Conservation (phyloP, 176 grass and related monocot species). For the Zoysia japonica region DNA sequence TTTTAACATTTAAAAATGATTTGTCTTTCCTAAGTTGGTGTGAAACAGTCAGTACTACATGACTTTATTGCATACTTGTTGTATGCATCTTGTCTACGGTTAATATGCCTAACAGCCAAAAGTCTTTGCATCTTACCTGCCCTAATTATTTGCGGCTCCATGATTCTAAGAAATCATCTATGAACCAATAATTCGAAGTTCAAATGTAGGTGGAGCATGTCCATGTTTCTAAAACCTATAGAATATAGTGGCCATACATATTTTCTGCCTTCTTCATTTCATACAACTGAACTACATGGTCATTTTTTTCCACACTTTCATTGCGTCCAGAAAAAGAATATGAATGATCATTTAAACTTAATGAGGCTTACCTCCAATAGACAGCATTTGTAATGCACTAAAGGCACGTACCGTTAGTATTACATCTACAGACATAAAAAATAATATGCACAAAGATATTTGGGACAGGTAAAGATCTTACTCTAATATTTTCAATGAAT, state of each 20-base stretch:
- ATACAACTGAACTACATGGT: not conserved
- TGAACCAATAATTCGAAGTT: not conserved
- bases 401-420: not conserved
- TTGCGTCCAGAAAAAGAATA: not conserved
- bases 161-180: not conserved
- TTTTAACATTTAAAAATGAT: not conserved
- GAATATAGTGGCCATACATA: not conserved
- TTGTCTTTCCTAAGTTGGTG: not conserved
- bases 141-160: not conserved
- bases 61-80: not conserved
- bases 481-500: slow-evolving; percentile 78
- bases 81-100: not conserved
- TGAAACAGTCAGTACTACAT: slow-evolving; percentile 16
- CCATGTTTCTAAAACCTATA: not conserved
- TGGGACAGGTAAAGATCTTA: slow-evolving; percentile 48
- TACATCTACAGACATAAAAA: not conserved
- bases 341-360: not conserved
- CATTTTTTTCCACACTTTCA: not conserved
- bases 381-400: slow-evolving; percentile 2
- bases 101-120: slow-evolving; percentile 15
- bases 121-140: not conserved
- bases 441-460: not conserved
- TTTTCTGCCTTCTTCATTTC: not conserved
- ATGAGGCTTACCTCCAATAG: not conserved
- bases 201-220: not conserved